A percentile compares a stretch with the other conserved stretches of the same genome.
Evolutionary conservation across 2,329 filamentous ascomycete species (phyloP).

Genomic region (Trichoderma harzianum): DNA sequence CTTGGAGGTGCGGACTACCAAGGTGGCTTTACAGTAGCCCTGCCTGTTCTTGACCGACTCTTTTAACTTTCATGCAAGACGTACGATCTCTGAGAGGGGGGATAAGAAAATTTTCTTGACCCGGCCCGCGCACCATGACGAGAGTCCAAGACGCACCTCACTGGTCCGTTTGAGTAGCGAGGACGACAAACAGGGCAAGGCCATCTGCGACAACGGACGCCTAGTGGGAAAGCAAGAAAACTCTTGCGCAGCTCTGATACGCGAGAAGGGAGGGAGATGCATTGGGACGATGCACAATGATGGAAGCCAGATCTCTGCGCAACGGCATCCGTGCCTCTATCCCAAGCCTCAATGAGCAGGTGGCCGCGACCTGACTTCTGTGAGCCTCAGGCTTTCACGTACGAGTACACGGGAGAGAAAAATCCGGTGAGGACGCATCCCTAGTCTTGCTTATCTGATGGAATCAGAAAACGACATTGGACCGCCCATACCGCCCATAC

Average conservation of each 20-base stretch:
- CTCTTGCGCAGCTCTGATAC: background rate
- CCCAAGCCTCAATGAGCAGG: background rate
- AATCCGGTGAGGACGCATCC: background rate
- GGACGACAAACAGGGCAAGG: background rate
- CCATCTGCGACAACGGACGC: conserved; percentile 7
- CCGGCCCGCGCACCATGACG: conserved; percentile 14
- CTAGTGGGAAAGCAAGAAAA: conserved; percentile 1
- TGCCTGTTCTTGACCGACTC: conserved; percentile 17
- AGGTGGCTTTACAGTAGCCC: background rate
- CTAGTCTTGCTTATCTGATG: background rate
- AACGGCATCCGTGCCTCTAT: conserved; percentile 8
- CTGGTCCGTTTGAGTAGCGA: conserved; percentile 14
- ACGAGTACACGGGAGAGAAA: background rate
- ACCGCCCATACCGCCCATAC: background rate
- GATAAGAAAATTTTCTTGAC: conserved; percentile 8
- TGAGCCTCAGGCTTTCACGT: background rate
- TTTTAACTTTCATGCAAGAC: conserved; percentile 15
- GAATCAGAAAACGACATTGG: background rate
- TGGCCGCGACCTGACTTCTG: background rate
- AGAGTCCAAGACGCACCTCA: conserved; percentile 1
- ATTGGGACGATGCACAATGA: conserved; percentile 19
- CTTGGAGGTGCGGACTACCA: conserved; percentile 1
- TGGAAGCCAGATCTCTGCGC: conserved; percentile 14
- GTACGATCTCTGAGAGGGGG: background rate
- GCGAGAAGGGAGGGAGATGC: background rate